Evolutionary conservation across 2,329 filamentous ascomycete genomes (phyloP).

Genomic region (Trichothecium sympodiale): DNA sequence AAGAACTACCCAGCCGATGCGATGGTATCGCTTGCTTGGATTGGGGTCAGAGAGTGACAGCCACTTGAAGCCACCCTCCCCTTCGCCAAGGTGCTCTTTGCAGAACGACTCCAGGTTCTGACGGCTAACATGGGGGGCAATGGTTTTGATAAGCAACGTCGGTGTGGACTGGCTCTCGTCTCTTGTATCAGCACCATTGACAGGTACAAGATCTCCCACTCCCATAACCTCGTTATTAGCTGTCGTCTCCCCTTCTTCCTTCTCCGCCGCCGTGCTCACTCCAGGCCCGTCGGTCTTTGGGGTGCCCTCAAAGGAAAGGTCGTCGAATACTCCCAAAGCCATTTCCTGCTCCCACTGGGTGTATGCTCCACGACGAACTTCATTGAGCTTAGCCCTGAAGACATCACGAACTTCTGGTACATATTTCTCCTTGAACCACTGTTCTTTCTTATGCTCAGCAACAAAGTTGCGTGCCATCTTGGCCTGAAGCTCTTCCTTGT

Average conservation of each 20-base stretch:
- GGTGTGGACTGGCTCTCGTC: constrained; percentile 85
- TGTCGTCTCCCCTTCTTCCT: constrained; percentile 89
- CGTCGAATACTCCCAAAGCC: constrained; percentile 77
- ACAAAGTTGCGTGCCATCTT: constrained; percentile 87
- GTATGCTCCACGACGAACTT: constrained; percentile 69
- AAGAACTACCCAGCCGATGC: constrained; percentile 97
- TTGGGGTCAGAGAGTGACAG: constrained; percentile 94
- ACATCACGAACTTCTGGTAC: constrained; percentile 69
- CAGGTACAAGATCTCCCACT: constrained; percentile 81
- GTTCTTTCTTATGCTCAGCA: constrained; percentile 82
- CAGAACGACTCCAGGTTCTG: constrained; percentile 90
- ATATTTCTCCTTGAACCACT: constrained; percentile 97
- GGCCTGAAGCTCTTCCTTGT: constrained; percentile 58
- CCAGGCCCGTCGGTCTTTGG: constrained; percentile 90
- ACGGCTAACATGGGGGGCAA: constrained; percentile 90
- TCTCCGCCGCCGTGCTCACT: constrained; percentile 71
- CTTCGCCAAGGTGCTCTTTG: constrained; percentile 85
- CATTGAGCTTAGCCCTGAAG: constrained; percentile 64
- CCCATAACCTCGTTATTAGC: constrained; percentile 87
- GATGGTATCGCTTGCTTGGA: constrained; percentile 90
- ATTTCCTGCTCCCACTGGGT: constrained; percentile 84
- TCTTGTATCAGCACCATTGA: constrained; percentile 71
- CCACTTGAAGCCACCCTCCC: constrained; percentile 88
- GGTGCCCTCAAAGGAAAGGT: constrained; percentile 87
- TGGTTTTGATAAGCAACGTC: constrained; percentile 93